phyloP scores from a whole-genome alignment of 2,329 filamentous ascomycete genomes.

The Diaporthe humulicola region DNA sequence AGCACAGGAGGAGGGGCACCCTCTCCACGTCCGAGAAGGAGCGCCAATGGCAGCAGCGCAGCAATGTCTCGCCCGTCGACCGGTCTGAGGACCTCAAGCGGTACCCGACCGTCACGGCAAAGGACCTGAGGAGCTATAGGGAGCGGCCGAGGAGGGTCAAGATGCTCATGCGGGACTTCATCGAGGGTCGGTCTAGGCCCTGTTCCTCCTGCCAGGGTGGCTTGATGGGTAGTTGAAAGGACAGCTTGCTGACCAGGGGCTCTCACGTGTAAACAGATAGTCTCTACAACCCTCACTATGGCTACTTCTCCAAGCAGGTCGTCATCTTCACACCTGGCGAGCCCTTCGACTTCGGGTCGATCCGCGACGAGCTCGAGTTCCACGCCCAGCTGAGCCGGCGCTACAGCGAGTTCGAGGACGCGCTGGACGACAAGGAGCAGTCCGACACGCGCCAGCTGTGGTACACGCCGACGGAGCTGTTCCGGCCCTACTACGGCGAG shows the following conservation, averaged over 20 bases:
- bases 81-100: conserved; percentile 83
- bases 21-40: conserved; percentile 60
- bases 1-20: conserved; percentile 43
- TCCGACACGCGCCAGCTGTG: conserved; percentile 88
- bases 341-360: conserved; percentile 86
- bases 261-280: conserved; percentile 72
- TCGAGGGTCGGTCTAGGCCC: conserved; percentile 76
- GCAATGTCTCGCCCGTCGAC: conserved; percentile 80
- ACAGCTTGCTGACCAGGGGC: not conserved
- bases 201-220: not conserved
- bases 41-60: conserved; percentile 88
- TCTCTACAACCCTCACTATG: conserved; percentile 93
- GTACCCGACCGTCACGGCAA: conserved; percentile 88
- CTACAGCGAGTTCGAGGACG: conserved; percentile 92
- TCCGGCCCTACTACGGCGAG: conserved; percentile 96
- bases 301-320: conserved; percentile 96
- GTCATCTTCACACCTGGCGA: conserved; percentile 95
- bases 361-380: conserved; percentile 90
- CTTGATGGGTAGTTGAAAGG: not conserved
- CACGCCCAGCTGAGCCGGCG: conserved; percentile 80
- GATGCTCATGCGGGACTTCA: conserved; percentile 98
- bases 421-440: conserved; percentile 81
- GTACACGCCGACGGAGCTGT: conserved; percentile 98
- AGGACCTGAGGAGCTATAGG: conserved; percentile 77
- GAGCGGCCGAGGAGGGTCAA: conserved; percentile 90